A percentile compares a stretch with the other conserved stretches of the same genome.
Conservation (phyloP, 208 protist species). For the Trypanosomatidae sp. region DNA sequence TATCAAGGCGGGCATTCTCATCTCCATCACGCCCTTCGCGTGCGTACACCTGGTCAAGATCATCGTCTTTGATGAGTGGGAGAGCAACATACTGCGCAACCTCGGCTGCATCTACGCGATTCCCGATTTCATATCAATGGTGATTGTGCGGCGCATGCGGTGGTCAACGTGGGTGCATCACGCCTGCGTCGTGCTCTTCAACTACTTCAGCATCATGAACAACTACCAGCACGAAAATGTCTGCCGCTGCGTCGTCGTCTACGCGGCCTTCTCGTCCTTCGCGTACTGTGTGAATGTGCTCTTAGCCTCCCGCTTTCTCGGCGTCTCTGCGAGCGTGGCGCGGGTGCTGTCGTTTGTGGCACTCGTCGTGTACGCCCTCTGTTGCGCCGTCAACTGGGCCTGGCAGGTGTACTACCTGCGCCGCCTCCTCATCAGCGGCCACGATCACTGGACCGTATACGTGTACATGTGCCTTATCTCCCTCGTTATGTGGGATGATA, state of each 20-base stretch:
- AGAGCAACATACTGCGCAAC: constrained; percentile 86
- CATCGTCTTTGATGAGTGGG: constrained; percentile 84
- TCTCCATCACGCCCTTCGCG: constrained; percentile 89
- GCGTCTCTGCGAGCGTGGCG: constrained; percentile 51
- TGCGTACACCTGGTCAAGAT: constrained; percentile 77
- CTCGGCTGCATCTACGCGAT: constrained; percentile 93
- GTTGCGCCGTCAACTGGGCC: constrained; percentile 86
- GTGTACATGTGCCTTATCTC: constrained; percentile 80
- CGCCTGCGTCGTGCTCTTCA: constrained; percentile 88
- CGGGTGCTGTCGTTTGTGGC: constrained; percentile 76
- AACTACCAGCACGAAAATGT: constrained; percentile 89
- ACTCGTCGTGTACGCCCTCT: constrained; percentile 82
- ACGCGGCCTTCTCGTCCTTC: constrained; percentile 91
- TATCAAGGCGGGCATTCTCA: constrained; percentile 88
- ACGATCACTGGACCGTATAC: constrained; percentile 85
- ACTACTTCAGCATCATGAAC: constrained; percentile 89
- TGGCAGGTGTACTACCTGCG: constrained; percentile 92
- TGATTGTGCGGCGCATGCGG: constrained; percentile 89
- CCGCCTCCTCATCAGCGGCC: constrained; percentile 49
- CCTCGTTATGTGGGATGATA: constrained; percentile 89
- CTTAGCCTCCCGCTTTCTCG: constrained; percentile 91
- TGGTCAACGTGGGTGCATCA: constrained; percentile 92
- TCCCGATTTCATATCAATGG: constrained; percentile 91
- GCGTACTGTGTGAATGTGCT: constrained; percentile 93
- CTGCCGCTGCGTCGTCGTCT: constrained; percentile 90